These are phyloP conservation scores for Calonectria fujianensis DNA, from an alignment of 2,329 filamentous ascomycete genomes.

Conservation along the genomic window DNA sequence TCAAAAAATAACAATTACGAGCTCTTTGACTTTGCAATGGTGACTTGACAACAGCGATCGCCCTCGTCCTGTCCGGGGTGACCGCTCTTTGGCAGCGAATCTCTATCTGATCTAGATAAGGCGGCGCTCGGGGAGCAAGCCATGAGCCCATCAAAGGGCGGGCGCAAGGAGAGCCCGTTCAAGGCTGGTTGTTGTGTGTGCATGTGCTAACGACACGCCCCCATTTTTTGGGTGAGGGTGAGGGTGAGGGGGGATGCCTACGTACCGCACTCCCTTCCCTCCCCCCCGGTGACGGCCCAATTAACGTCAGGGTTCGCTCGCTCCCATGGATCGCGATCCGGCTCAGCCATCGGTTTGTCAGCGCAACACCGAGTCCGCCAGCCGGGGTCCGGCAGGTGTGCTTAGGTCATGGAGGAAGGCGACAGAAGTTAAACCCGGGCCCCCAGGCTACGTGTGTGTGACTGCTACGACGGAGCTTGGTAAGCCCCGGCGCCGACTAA, in stretches of 20 bases:
- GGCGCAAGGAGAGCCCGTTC: slow-evolving; percentile 22
- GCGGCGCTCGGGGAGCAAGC: slow-evolving; percentile 17
- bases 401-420: slow-evolving; percentile 25
- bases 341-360: slow-evolving; percentile 31
- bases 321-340: slow-evolving; percentile 5
- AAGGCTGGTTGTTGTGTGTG: not conserved
- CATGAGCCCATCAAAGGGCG: slow-evolving; percentile 15
- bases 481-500: slow-evolving; percentile 27
- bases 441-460: not conserved
- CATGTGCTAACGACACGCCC: not conserved
- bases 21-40: slow-evolving; percentile 30
- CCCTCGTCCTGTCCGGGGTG: slow-evolving; percentile 18
- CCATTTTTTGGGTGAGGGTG: too few species aligned
- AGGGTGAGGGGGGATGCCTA: too few species aligned
- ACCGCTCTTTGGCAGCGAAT: slow-evolving; percentile 38
- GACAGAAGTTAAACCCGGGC: slow-evolving; percentile 11
- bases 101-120: slow-evolving; percentile 32
- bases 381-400: not conserved
- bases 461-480: slow-evolving; percentile 16
- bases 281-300: slow-evolving; percentile 19
- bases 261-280: too few species aligned
- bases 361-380: slow-evolving; percentile 25
- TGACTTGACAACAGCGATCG: slow-evolving; percentile 36
- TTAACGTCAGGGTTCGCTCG: slow-evolving; percentile 8
- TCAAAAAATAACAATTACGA: slow-evolving; percentile 41